Evolutionary conservation across 352 stramenopile species (phyloP).

Genomic region (Globisporangium recalcitrans): DNA sequence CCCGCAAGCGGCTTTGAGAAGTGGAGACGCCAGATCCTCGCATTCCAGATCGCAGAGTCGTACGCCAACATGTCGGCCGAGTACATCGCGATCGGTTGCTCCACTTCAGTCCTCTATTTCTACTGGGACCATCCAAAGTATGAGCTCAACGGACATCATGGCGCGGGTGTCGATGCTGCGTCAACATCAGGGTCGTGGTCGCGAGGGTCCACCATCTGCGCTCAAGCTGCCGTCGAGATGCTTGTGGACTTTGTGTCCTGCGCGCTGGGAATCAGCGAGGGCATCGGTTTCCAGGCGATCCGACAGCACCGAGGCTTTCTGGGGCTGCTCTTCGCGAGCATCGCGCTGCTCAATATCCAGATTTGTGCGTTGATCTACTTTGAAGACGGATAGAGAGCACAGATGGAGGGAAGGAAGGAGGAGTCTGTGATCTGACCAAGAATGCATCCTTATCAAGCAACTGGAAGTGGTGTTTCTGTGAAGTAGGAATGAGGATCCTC

Average conservation of each 20-base stretch:
- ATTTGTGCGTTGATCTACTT: slow-evolving; percentile 14
- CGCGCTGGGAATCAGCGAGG: slow-evolving; percentile 1
- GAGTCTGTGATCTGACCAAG: too few relatives aligned
- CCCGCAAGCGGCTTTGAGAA: slow-evolving; percentile 14
- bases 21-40: slow-evolving; percentile 22
- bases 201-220: slow-evolving; percentile 2
- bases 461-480: too few relatives aligned
- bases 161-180: too few relatives aligned
- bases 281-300: slow-evolving; percentile 13
- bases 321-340: slow-evolving; percentile 9
- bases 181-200: background rate
- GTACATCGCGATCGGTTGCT: slow-evolving; percentile 44
- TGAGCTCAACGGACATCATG: background rate
- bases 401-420: too few relatives aligned
- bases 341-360: slow-evolving; percentile 13
- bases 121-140: slow-evolving; percentile 33
- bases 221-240: slow-evolving; percentile 9
- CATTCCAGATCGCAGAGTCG: slow-evolving; percentile 30
- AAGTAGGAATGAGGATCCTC: too few relatives aligned
- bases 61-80: slow-evolving; percentile 49
- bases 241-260: slow-evolving; percentile 14
- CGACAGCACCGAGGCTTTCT: slow-evolving; percentile 1
- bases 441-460: too few relatives aligned
- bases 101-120: slow-evolving; percentile 37
- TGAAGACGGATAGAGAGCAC: too few relatives aligned